A percentile compares a stretch with the other conserved stretches of the same genome.
These are phyloP conservation scores for Tetragonia tetragonoides DNA, from an alignment of 148 eudicot genomes.

Conservation along the genomic window DNA sequence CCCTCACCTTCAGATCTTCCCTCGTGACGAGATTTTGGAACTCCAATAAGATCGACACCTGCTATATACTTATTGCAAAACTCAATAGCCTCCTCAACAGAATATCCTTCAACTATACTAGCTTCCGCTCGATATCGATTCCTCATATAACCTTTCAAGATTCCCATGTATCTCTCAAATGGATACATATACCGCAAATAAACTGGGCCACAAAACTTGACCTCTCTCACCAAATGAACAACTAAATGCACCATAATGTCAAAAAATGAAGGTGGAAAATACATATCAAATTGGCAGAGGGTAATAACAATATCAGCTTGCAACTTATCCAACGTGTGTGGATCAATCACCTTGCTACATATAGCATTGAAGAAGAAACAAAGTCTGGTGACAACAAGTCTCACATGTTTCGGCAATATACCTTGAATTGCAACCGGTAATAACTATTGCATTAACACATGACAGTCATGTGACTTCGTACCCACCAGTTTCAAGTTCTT, in stretches of 20 bases:
- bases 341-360: conserved; percentile 4
- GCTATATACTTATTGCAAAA: too few relatives aligned
- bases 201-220: neutral
- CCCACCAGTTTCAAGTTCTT: neutral
- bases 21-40: too few relatives aligned
- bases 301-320: neutral
- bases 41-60: too few relatives aligned
- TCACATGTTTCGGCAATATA: too few relatives aligned
- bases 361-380: conserved; percentile 4
- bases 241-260: neutral
- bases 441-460: neutral
- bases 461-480: conserved; percentile 12
- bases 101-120: too few relatives aligned
- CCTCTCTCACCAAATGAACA: neutral
- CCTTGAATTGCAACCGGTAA: neutral
- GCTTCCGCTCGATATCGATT: neutral
- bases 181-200: neutral
- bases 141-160: neutral
- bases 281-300: conserved; percentile 7
- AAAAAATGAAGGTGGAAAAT: neutral
- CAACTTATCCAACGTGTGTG: neutral
- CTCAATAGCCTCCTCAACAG: too few relatives aligned
- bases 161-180: neutral
- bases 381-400: neutral
- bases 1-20: too few relatives aligned